Evolutionary conservation across 2,329 filamentous ascomycete species (phyloP).

Genomic region (Phaeoacremonium minimum): DNA sequence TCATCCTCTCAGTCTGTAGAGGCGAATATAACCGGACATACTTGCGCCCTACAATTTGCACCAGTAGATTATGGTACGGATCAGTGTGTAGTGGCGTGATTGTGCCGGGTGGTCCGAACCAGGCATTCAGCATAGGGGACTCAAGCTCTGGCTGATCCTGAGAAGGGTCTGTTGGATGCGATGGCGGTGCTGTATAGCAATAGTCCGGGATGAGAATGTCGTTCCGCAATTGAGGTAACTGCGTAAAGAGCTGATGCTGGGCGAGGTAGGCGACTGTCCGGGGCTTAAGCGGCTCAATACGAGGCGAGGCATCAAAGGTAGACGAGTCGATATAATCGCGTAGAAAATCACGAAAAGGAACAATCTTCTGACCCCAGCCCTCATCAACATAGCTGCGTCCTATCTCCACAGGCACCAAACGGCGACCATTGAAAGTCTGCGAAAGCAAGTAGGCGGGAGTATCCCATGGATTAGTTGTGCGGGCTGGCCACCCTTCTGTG

Average conservation of each 20-base stretch:
- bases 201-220: constrained; percentile 83
- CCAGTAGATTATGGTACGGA: constrained; percentile 87
- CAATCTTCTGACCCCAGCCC: constrained; percentile 78
- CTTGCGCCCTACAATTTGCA: constrained; percentile 85
- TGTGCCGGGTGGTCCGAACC: constrained; percentile 85
- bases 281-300: neutral
- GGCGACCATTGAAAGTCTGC: constrained; percentile 68
- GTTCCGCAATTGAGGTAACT: constrained; percentile 70
- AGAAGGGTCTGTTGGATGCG: constrained; percentile 34
- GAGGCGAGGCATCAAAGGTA: constrained; percentile 1
- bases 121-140: constrained; percentile 73
- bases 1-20: constrained; percentile 49
- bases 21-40: constrained; percentile 88
- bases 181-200: constrained; percentile 69
- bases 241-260: constrained; percentile 81
- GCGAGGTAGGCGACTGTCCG: constrained; percentile 86
- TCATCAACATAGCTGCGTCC: constrained; percentile 84
- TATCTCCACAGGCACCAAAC: constrained; percentile 82
- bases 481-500: constrained; percentile 72
- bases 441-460: constrained; percentile 69
- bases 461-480: constrained; percentile 64
- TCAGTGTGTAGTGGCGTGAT: constrained; percentile 93
- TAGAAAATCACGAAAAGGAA: constrained; percentile 71
- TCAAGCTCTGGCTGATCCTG: constrained; percentile 35
- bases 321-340: constrained; percentile 48